Base-by-base conservation (phyloP, 2,329 filamentous ascomycete species). In the Ascochyta lentis region DNA sequence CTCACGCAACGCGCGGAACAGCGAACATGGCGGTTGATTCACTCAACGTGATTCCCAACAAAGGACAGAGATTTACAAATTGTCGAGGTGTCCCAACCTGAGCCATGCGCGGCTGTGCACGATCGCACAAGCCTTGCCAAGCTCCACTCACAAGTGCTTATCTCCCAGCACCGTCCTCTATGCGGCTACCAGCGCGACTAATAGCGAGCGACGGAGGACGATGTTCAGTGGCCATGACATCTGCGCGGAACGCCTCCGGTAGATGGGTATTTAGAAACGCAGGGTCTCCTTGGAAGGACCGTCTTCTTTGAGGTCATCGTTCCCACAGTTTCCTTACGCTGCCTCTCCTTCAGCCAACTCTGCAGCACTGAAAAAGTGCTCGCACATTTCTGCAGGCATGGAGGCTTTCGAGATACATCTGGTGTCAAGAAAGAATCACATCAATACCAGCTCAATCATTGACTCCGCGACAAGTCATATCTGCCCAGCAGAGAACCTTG, bases 401-500 rank as follows among this genome's bases (percentile, higher is more conserved):
- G 44, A 43, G 16, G 38, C 31, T 13, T 43, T 43, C n/a, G 43
- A 47, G 6, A 37, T 31, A 24, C 22, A 38, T 24, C 16, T 54
- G 10, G 29, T 48, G 6, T 13, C 51, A 9, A 48, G 44, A n/a
- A 54, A 39, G 33, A 34, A 48, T 15, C 33, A 39, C 13, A 24
- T 54, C 44, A 48, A 54, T 6, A 22, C 24, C 10, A 49, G 44
- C 10, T 54, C 51, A 5, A 48, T 54, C 15, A 48, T 54, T 39
- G 33, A 48, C 2, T 54, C 51, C 13, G 51, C 44, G 19, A 55
- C 40, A 7, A 54, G 54, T n/a, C 40, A 56, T 49, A 40, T 47
- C 1, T 70, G 66, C 37, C 66, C 66, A 1, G 27, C 45, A 16
- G 56, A 64, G 37, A 49, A 64, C 40, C 49, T 49, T 1, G 39